Evolutionary conservation across 345 rosid species (phyloP), one percentile per base, ranked within the genome.

Genomic region (Cochlearia excelsa): DNA sequence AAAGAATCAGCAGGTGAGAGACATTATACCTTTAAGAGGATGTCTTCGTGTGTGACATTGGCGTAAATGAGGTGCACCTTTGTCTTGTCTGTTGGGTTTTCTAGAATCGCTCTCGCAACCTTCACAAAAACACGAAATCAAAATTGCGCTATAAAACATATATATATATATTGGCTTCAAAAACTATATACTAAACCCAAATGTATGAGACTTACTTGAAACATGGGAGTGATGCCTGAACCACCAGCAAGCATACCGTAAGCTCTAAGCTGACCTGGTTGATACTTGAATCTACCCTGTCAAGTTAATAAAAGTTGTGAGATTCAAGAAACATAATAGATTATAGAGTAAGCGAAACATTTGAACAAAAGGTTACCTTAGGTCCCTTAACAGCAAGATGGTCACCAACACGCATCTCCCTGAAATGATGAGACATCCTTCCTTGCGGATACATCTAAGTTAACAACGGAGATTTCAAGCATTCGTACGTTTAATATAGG

Each of bases 201-300:
- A 42, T 30, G 35, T 23, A 33, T 31, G 6, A 44, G 68, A 48
- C 47, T 42, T 79, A 90, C 99, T 78, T 94, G 99, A 80, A 84
- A 94, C 99, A 90, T 94, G 26, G 97, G 99, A 69, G 99, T 90
- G 72, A 94, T 94, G 71, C 99, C 99, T 67, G 99, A 82, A 46
- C 99, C 99, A 56, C 99, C 99, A 52, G 95, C 96, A 71, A 87
- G 70, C 97, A 94, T 94, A 54, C 99, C 99, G 44, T 87, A 87
- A 57, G 88, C 99, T 73, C 92, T 85, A 75, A 84, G 87, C 78
- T 84, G 78, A 54, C 90, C 92, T 9, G 95, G 81, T 59, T 80
- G 95, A 73, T 89, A 93, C 80, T 57, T 87, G 70, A 93, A 93
- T 63, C 99, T 86, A 5, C 97, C 99, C 99, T 93, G 82, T 53